Conservation (phyloP, 2,329 filamentous ascomycete genomes). For the Pyrenochaeta sp. region DNA sequence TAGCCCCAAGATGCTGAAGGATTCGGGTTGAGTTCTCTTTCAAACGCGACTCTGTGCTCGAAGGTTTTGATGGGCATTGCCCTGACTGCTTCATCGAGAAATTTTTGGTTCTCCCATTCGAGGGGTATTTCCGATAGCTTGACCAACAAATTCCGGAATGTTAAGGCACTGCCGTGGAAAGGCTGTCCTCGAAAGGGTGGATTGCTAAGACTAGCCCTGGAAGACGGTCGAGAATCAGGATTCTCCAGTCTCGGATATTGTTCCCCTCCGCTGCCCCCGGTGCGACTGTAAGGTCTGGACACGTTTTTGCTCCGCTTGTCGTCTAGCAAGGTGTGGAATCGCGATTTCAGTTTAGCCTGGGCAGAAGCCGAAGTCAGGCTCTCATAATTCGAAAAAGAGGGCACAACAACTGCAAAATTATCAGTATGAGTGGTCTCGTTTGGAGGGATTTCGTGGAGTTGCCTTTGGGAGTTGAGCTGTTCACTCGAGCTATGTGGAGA, state of each 20-base stretch:
- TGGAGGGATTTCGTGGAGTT: not conserved
- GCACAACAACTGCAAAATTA: too few species aligned
- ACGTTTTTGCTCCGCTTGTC: too few species aligned
- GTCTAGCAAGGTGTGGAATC: too few species aligned
- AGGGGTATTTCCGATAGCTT: slow-evolving; percentile 83
- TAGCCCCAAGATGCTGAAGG: slow-evolving; percentile 87
- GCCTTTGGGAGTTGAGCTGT: not conserved
- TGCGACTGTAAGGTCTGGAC: too few species aligned
- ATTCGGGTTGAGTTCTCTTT: too few species aligned
- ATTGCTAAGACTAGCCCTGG: slow-evolving; percentile 61
- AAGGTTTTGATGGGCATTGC: slow-evolving; percentile 84
- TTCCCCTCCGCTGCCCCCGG: too few species aligned
- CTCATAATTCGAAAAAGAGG: too few species aligned
- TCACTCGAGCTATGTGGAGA: not conserved
- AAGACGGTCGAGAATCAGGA: slow-evolving; percentile 60
- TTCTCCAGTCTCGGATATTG: not conserved
- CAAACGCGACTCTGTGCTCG: too few species aligned
- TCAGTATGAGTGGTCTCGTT: too few species aligned
- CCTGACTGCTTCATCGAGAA: slow-evolving; percentile 88
- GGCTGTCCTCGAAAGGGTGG: slow-evolving; percentile 77
- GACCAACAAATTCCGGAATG: slow-evolving; percentile 71
- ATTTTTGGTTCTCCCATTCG: slow-evolving; percentile 91
- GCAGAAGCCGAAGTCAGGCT: too few species aligned
- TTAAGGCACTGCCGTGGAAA: slow-evolving; percentile 48
- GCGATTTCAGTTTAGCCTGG: too few species aligned